phyloP scores from a whole-genome alignment of 441 rosid genomes.

The Geranium incanum region DNA sequence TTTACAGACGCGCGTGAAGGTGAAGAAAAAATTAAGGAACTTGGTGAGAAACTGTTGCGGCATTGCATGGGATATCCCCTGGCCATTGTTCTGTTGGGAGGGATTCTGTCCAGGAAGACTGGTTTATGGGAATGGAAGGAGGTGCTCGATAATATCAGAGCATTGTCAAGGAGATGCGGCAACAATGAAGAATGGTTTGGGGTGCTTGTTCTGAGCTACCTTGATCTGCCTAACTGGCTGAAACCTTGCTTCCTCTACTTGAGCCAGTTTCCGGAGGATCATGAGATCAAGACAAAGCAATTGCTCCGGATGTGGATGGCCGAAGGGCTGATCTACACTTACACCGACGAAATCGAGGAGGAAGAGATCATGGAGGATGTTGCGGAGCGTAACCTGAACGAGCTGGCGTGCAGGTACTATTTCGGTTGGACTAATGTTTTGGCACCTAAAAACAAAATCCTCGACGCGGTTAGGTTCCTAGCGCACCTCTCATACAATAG shows the following conservation, averaged over 20 bases:
- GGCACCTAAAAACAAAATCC: too few relatives aligned
- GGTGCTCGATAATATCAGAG: neutral
- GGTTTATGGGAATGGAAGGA: neutral
- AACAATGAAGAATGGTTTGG: neutral
- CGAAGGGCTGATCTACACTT: neutral
- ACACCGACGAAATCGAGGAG: neutral
- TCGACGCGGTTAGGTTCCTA: too few relatives aligned
- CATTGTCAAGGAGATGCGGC: neutral
- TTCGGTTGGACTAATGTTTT: too few relatives aligned
- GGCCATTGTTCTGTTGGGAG: neutral
- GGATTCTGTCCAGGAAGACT: neutral
- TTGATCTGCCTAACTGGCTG: neutral
- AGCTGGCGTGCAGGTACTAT: neutral
- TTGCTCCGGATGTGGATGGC: conserved; percentile 1
- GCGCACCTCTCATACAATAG: too few relatives aligned
- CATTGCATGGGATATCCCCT: neutral
- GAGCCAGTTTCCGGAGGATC: neutral
- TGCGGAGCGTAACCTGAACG: neutral
- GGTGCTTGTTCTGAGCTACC: neutral
- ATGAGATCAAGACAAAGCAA: neutral
- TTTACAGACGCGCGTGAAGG: neutral
- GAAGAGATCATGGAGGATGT: neutral
- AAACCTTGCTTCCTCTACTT: neutral
- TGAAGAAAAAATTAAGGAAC: neutral
- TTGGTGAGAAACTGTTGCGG: neutral